phyloP scores from a whole-genome alignment of 2,329 filamentous ascomycete genomes.

The Bipolaris sorokiniana region DNA sequence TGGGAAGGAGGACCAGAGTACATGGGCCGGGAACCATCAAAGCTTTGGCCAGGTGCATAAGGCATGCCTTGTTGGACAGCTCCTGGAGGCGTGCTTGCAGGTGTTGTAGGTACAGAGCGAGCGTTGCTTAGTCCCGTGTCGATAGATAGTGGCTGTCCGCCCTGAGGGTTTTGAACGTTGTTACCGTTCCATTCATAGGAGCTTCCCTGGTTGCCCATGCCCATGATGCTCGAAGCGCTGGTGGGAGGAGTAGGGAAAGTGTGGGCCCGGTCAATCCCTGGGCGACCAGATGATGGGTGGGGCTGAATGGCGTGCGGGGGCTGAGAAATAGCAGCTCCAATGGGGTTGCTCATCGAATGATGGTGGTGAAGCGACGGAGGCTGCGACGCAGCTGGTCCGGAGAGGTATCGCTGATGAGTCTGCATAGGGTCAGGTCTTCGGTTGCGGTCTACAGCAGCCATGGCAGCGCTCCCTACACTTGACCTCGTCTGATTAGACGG shows the following conservation, averaged over 20 bases:
- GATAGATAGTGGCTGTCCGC: constrained; percentile 77
- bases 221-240: constrained; percentile 85
- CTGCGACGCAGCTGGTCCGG: constrained; percentile 64
- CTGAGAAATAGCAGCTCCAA: constrained; percentile 68
- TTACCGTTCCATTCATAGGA: constrained; percentile 77
- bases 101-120: constrained; percentile 88
- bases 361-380: constrained; percentile 75
- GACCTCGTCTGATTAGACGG: constrained; percentile 84
- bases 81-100: constrained; percentile 86
- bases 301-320: constrained; percentile 68
- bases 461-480: constrained; percentile 71
- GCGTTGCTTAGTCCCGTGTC: constrained; percentile 79
- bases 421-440: constrained; percentile 49
- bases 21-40: constrained; percentile 78
- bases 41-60: constrained; percentile 74
- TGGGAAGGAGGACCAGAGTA: constrained; percentile 73
- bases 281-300: constrained; percentile 65
- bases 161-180: constrained; percentile 55
- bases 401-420: constrained; percentile 60
- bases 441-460: constrained; percentile 76
- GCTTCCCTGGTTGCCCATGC: constrained; percentile 73
- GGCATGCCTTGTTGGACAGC: constrained; percentile 78
- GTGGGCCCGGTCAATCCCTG: constrained; percentile 77
- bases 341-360: constrained; percentile 68
- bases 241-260: constrained; percentile 94